Base-by-base conservation (phyloP, 1,139 yeast species). In the Diutina siamensis region DNA sequence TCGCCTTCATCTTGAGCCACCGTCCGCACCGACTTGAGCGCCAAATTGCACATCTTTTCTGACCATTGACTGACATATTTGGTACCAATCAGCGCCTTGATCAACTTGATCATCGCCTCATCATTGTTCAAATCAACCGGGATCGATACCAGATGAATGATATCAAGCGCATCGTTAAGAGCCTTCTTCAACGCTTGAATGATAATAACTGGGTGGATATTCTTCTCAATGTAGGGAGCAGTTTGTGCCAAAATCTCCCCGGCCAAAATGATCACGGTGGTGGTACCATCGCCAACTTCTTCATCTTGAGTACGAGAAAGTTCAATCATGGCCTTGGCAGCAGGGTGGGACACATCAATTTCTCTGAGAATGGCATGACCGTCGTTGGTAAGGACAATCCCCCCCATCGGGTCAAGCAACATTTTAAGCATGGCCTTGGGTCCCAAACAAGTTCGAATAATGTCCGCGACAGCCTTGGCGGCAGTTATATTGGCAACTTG, bases 401-500 rank as follows among this genome's bases (percentile, higher is more conserved):
- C 98, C 31, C 99, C 99, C 92, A 92, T 89, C 47, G 98, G 98
- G 62, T 94, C 99, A 53, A 94, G 72, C 49, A 94, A 72, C 98
- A 94, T 92, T 68, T 94, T 94, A 52, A 92, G 76, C 98, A 92
- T 92, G 44, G 98, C 98, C 64, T 89, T 89, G 46, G 99, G 99
- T n/a, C 99, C 99, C 50, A 92, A 74, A 73, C 98, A 94, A 28
- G 98, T 92, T 63, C 98, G 77, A 56, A 94, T 88, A 58, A 94
- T 89, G 63, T 92, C 97, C 0, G 97, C 94, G 44, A 89, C 97
- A 9, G 98, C 97, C 63, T 94, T 94, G 27, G 99, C 99, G 2
- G 99, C 98, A 8, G 97, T 87, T 65, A 94, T 92, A 60, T 94
- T 94, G 51, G 96, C 86, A 50, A 86, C 75, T 67, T 94, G 99